These are phyloP conservation scores for Xylariaceae sp. DNA, from an alignment of 2,329 filamentous ascomycete genomes.

Conservation along the genomic window DNA sequence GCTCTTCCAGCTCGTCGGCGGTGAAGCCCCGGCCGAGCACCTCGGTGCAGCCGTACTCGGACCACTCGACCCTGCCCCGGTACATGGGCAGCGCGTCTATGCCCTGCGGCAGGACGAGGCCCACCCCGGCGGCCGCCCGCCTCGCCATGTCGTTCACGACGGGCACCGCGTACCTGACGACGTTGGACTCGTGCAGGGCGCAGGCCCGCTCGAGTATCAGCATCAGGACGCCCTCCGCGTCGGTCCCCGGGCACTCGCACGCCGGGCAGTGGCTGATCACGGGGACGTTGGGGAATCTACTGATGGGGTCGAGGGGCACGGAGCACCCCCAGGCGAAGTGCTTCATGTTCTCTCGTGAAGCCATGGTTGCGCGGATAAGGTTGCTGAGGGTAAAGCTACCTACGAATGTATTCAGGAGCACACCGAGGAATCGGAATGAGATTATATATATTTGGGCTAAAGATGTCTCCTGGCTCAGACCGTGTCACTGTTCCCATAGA, in stretches of 20 bases:
- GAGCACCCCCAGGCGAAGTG: slow-evolving; percentile 6
- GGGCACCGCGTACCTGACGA: slow-evolving; percentile 8
- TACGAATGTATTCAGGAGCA: too few species aligned
- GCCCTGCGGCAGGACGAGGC: slow-evolving; percentile 3
- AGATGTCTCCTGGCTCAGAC: too few species aligned
- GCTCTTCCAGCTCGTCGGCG: slow-evolving; percentile 3
- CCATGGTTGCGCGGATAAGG: slow-evolving; percentile 1
- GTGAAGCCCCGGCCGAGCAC: slow-evolving; percentile 5
- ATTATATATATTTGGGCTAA: too few species aligned
- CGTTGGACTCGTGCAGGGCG: slow-evolving; percentile 7
- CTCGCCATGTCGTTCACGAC: slow-evolving; percentile 5
- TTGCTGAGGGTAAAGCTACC: not conserved
- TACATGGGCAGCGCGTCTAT: slow-evolving; percentile 5
- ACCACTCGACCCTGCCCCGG: slow-evolving; percentile 3
- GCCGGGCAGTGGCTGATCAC: slow-evolving; percentile 2
- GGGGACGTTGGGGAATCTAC: slow-evolving; percentile 1
- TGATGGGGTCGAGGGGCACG: slow-evolving; percentile 4
- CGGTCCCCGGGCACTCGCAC: slow-evolving; percentile 4
- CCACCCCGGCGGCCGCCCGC: slow-evolving; percentile 2
- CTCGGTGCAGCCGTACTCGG: slow-evolving; percentile 3
- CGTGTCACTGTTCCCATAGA: too few species aligned
- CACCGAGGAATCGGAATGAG: too few species aligned
- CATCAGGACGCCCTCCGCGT: slow-evolving; percentile 1
- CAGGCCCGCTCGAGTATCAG: slow-evolving; percentile 4
- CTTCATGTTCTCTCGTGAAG: not conserved